Evolutionary conservation across 73 alveolate genomes (phyloP).

Genomic region (Tetrahymena malaccensis): DNA sequence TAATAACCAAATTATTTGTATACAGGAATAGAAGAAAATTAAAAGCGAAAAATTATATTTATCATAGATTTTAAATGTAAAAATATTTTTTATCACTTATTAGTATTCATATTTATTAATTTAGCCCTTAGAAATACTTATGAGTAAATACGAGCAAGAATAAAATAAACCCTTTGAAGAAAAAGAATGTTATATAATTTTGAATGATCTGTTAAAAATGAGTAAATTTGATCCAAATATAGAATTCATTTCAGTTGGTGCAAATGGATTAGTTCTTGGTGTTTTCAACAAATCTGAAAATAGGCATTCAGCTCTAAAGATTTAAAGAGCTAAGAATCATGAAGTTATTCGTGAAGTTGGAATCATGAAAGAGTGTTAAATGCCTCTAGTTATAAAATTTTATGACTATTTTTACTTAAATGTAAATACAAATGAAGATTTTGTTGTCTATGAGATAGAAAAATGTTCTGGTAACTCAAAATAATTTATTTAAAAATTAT

Average conservation of each 20-base stretch:
- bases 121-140: not conserved
- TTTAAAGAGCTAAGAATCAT: not conserved
- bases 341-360: not conserved
- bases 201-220: not conserved
- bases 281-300: not conserved
- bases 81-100: no score
- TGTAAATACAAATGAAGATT: not conserved
- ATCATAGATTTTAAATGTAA: no score
- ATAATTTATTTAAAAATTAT: not conserved
- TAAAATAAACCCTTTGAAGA: not conserved
- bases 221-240: not conserved
- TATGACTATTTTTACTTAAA: not conserved
- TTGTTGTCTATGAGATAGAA: not conserved
- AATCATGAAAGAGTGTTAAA: not conserved
- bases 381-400: not conserved
- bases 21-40: no score
- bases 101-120: no score
- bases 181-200: not conserved
- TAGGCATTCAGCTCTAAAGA: not conserved
- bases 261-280: not conserved
- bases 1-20: no score
- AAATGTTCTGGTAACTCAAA: not conserved
- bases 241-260: not conserved
- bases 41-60: no score
- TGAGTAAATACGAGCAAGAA: not conserved